These are phyloP conservation scores for Aspergillus nanangensis DNA, from an alignment of 495 filamentous ascomycete species.

Conservation along the genomic window DNA sequence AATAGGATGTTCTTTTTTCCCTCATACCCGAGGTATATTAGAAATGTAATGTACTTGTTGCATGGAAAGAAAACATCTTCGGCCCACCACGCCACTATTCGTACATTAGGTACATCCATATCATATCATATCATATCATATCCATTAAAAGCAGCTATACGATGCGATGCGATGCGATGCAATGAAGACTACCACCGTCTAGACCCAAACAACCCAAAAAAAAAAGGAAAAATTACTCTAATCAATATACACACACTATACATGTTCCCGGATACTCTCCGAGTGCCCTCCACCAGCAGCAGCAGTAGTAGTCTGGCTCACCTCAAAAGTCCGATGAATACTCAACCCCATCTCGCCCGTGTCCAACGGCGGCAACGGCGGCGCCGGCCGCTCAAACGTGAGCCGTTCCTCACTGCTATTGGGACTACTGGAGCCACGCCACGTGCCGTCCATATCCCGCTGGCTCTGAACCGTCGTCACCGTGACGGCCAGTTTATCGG, in stretches of 20 bases:
- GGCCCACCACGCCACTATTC: too few relatives aligned
- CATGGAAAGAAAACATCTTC: too few relatives aligned
- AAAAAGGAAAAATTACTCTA: conserved; percentile 3
- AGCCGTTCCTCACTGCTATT: conserved; percentile 34
- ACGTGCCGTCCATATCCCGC: conserved; percentile 18
- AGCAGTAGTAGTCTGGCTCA: conserved; percentile 28
- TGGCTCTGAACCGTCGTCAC: conserved; percentile 37
- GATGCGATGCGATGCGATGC: too few relatives aligned
- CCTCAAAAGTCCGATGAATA: conserved; percentile 33
- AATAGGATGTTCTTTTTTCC: too few relatives aligned
- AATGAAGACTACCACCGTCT: neutral
- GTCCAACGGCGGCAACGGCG: conserved; percentile 1
- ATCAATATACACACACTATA: conserved; percentile 15
- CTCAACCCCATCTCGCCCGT: conserved; percentile 22
- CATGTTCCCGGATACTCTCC: conserved; percentile 19
- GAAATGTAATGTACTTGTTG: too few relatives aligned
- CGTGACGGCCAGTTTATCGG: conserved; percentile 37
- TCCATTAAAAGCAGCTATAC: too few relatives aligned
- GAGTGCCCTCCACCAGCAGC: too few relatives aligned
- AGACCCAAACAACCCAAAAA: neutral
- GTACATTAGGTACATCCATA: too few relatives aligned
- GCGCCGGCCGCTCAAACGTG: conserved; percentile 15
- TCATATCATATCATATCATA: too few relatives aligned
- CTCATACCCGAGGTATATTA: too few relatives aligned
- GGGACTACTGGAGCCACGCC: conserved; percentile 15